Base-by-base conservation (phyloP, 257 asterid genomes). In the Jacaranda copaia region DNA sequence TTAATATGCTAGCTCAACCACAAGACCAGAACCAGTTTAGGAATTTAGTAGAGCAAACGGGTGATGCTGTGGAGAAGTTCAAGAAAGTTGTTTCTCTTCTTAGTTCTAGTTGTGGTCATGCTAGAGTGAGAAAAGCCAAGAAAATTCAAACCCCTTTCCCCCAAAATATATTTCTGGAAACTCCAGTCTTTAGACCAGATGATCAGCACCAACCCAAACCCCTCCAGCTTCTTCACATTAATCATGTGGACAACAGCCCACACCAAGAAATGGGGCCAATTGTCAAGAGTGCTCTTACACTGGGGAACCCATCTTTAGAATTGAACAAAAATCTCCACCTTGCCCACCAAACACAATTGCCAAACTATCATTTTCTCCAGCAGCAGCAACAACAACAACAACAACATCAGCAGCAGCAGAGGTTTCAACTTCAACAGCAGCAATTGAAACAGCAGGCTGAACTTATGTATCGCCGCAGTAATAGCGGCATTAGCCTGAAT, bases 401-500 rank as follows among this genome's bases (percentile, higher is more conserved):
- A 25, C 32, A 25, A 25, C 32, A 25, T 25, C 32, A 25, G 32
- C 94, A 81, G 25, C 82, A 82, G 16, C 83, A 75, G 64, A 70
- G 79, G 72, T 4, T 75, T 15, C 81, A 79, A 10, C 38, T 63
- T 40, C 81, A 74, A 46, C 97, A 74, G 84, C 93, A 88, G 62
- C 97, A 88, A 38, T 5, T 87, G 89, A 88, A 92, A 49, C 91
- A 84, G 53, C 93, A 89, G 62, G 91, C 91, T 1, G 96, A 89
- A 43, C 60, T 85, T 49, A 79, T 88, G 85, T 88, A 89, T 42
- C 82, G 84, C 2, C 83, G 89, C 0, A 87, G 89, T 72, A 92
- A 89, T 69, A 88, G 95, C 45, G 97, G 97, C 40, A 84, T 94
- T 73, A 94, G 96, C 80, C 79, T 94, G 49, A 94, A 92, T 81